A percentile compares a stretch with the other conserved stretches of the same genome.
Conservation (phyloP, 257 asterid genomes). For the Schizonepeta tenuifolia region DNA sequence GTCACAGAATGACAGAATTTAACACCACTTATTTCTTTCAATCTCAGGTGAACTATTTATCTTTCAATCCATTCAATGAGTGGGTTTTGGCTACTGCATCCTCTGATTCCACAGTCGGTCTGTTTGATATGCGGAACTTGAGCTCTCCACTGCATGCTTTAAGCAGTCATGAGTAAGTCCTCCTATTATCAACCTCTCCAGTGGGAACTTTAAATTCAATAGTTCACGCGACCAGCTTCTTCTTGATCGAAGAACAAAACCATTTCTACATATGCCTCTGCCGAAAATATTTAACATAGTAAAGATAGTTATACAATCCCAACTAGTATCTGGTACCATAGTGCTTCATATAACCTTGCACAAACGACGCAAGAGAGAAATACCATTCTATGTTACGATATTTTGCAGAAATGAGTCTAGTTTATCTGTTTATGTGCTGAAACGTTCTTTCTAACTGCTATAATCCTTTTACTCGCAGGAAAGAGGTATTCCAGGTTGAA, state of each 20-base stretch:
- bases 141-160: slow-evolving; percentile 77
- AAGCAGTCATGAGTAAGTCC: slow-evolving; percentile 75
- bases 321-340: neutral
- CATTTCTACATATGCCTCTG: neutral
- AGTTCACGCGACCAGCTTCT: neutral
- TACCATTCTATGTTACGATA: no score
- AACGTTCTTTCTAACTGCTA: slow-evolving; percentile 1
- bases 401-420: neutral
- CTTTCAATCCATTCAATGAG: slow-evolving; percentile 90
- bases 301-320: neutral
- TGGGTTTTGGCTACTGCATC: slow-evolving; percentile 97
- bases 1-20: neutral
- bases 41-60: slow-evolving; percentile 82
- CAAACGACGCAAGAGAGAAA: neutral
- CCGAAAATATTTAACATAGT: neutral
- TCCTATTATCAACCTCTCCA: slow-evolving; percentile 11
- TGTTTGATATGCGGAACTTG: slow-evolving; percentile 86
- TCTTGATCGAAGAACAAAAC: neutral
- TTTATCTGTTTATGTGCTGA: neutral
- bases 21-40: slow-evolving; percentile 26
- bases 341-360: slow-evolving; percentile 8
- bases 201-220: neutral
- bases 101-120: slow-evolving; percentile 89
- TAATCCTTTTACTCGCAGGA: slow-evolving; percentile 47
- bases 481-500: slow-evolving; percentile 97